Percentiles rank a stretch among this genome's conserved stretches.
phyloP scores from a whole-genome alignment of 2,329 filamentous ascomycete genomes.

The Penicillium italicum region DNA sequence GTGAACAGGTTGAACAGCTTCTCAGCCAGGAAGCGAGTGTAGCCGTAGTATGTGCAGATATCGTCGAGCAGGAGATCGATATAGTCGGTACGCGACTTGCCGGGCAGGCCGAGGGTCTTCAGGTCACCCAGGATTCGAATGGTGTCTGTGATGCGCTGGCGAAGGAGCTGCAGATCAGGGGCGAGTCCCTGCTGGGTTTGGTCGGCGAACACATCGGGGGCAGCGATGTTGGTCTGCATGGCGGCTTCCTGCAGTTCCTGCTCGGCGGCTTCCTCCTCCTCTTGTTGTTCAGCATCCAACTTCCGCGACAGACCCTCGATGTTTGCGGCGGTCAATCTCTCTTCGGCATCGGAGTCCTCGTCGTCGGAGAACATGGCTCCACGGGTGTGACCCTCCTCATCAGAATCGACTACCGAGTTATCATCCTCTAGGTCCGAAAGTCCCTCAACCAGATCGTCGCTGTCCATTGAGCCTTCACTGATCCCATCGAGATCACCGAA shows the following conservation, averaged over 20 bases:
- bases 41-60: slow-evolving; percentile 94
- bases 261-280: slow-evolving; percentile 77
- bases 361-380: slow-evolving; percentile 91
- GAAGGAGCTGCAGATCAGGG: slow-evolving; percentile 83
- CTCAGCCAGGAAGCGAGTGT: slow-evolving; percentile 89
- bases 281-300: slow-evolving; percentile 71
- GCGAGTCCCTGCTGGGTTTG: slow-evolving; percentile 65
- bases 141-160: slow-evolving; percentile 86
- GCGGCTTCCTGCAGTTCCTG: slow-evolving; percentile 81
- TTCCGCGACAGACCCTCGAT: slow-evolving; percentile 87
- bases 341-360: slow-evolving; percentile 83
- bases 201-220: slow-evolving; percentile 61
- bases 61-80: slow-evolving; percentile 82
- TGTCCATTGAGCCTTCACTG: slow-evolving; percentile 47
- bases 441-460: slow-evolving; percentile 44
- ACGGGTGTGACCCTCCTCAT: slow-evolving; percentile 55
- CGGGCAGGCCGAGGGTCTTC: slow-evolving; percentile 72
- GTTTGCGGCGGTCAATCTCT: slow-evolving; percentile 90
- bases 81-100: slow-evolving; percentile 82
- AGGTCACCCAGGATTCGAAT: slow-evolving; percentile 90
- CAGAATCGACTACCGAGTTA: slow-evolving; percentile 65
- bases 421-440: slow-evolving; percentile 56
- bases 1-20: slow-evolving; percentile 93
- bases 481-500: slow-evolving; percentile 45
- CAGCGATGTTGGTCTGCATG: slow-evolving; percentile 88